Evolutionary conservation across 345 rosid species (phyloP), one percentile per base, ranked within the genome.

Genomic region (Eucalyptus polybractea): DNA sequence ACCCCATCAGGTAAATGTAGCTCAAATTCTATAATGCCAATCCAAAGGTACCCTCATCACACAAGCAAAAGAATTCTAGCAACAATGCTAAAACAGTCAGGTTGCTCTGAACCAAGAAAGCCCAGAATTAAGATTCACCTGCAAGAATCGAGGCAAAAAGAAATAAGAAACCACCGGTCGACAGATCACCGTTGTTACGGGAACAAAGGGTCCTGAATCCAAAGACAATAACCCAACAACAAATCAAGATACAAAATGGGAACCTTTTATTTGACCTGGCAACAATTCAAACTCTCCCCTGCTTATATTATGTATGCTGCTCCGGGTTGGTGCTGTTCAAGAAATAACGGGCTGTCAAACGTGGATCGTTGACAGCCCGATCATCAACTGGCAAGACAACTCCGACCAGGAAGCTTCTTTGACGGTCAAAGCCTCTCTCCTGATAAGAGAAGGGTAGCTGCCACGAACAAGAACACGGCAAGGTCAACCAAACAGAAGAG

Each of bases 1-100:
- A 97, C 93, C 96, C 93, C 99, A 98, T 98, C 37, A 53, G 87
- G 91, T 86, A 90, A 44, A 89, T 88, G 33, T 88, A 88, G 62
- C 88, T 90, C 86, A 88, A 53, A 91, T 93, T 50, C 90, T 91
- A 89, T 90, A 44, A 76, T 76, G 62, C 47, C 93, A 92, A 90
- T 91, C 90, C 91, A 93, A 33, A 50, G 65, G 47, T 76, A 89
- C 69, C 90, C 91, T 42, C 88, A 51, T 80, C 13, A 88, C 81
- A 69, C 76, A 22, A 33, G 22, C 50, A 86, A 87, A 27, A 80
- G 62, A 85, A 88, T 83, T 47, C 42, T 45, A 56, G 83, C 40
- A 29, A 69, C 33, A 54, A 87, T 67, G 53, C 67, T 40, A 72
- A 69, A n/a, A 89, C 37, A 37, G 27, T 76, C 8, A 21, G 83